A percentile compares a stretch with the other conserved stretches of the same genome.
phyloP scores from a whole-genome alignment of 73 alveolate genomes.

The Breviolum minutum region DNA sequence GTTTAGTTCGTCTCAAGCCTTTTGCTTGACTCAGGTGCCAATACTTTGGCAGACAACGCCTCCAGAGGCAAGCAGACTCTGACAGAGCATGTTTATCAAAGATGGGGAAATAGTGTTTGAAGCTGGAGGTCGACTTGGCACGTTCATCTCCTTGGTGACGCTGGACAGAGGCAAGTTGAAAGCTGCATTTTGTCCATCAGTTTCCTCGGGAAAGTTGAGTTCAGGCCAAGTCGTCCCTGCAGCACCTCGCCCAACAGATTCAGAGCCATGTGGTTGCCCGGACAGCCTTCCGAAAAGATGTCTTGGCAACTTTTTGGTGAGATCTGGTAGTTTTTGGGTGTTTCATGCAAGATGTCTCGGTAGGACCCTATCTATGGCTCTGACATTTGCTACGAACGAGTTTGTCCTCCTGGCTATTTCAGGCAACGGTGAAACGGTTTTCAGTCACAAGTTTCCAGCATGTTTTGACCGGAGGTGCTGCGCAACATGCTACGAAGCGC shows the following conservation, averaged over 20 bases:
- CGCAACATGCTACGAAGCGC: constrained; percentile 90
- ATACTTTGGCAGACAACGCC: no score
- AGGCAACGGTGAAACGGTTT: not conserved
- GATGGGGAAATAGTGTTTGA: no score
- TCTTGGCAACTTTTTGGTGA: not conserved
- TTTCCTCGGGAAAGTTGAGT: not conserved
- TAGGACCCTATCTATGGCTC: constrained; percentile 87
- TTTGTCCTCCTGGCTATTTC: constrained; percentile 86
- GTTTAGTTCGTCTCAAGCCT: no score
- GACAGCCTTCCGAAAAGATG: not conserved
- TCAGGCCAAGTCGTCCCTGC: constrained; percentile 66
- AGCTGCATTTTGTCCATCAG: no score
- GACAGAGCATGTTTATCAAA: no score
- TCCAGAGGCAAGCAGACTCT: no score
- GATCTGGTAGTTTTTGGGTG: not conserved
- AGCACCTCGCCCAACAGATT: constrained; percentile 89
- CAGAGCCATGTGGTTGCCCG: constrained; percentile 85
- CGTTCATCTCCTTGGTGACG: constrained; percentile 8
- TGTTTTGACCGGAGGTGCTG: constrained; percentile 47
- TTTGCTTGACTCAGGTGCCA: no score
- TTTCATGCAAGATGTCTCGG: not conserved
- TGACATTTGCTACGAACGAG: constrained; percentile 89
- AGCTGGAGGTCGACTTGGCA: not conserved
- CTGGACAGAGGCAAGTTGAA: constrained; percentile 16
- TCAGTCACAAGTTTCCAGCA: not conserved